Conservation (phyloP, 73 alveolate genomes). For the Uronychia binucleata region DNA sequence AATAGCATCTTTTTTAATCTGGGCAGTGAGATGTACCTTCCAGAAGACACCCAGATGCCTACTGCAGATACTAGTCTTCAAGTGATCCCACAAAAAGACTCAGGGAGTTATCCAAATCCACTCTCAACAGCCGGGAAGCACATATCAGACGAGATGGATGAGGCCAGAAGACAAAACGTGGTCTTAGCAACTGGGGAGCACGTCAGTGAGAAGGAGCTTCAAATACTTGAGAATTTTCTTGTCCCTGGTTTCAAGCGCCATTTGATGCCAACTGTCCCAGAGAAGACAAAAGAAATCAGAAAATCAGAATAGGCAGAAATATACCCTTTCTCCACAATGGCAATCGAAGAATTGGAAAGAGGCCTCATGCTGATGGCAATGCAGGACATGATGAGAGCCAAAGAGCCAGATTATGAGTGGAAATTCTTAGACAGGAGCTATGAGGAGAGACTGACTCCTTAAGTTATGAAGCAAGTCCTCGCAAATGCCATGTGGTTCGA, state of each 20-base stretch:
- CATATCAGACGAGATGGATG: too few species aligned
- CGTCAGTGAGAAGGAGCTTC: conserved; percentile 22
- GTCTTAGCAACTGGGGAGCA: not conserved
- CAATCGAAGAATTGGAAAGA: conserved; percentile 82
- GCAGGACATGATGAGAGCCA: conserved; percentile 65
- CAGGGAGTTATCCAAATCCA: too few species aligned
- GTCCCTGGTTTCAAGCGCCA: conserved; percentile 84
- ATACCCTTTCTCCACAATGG: conserved; percentile 79
- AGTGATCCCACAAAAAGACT: too few species aligned
- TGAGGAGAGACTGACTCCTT: conserved; percentile 66
- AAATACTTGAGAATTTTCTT: not conserved
- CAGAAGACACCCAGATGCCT: conserved; percentile 15
- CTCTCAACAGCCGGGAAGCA: too few species aligned
- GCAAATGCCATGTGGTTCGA: conserved; percentile 72
- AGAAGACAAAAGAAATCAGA: conserved; percentile 72
- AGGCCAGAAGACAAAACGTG: too few species aligned
- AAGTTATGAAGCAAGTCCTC: conserved; percentile 58
- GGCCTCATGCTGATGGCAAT: conserved; percentile 52
- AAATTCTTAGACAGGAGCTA: conserved; percentile 76
- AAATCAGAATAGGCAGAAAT: conserved; percentile 67
- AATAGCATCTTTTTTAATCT: conserved; percentile 3
- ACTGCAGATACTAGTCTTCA: too few species aligned
- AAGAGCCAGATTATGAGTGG: conserved; percentile 67
- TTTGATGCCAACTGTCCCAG: conserved; percentile 83
- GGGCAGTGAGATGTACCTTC: not conserved